Percentiles rank a stretch among this genome's conserved stretches.
phyloP scores from a whole-genome alignment of 495 filamentous ascomycete genomes.

The Neurospora hispaniola region DNA sequence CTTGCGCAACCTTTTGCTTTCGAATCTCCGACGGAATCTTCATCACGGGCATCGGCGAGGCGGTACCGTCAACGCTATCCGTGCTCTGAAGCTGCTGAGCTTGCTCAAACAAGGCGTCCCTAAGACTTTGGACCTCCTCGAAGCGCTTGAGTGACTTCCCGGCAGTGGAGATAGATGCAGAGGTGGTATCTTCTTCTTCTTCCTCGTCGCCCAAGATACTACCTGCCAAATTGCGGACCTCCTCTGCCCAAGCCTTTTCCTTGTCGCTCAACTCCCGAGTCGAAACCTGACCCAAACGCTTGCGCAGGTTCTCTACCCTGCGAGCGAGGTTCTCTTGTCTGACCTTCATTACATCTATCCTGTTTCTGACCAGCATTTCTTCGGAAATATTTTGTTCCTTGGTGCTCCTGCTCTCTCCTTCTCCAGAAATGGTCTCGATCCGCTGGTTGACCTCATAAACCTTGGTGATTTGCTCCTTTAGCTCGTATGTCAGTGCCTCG shows the following conservation, averaged over 20 bases:
- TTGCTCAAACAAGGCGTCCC: conserved; percentile 42
- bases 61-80: conserved; percentile 14
- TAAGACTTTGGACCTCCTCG: conserved; percentile 35
- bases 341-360: conserved; percentile 48
- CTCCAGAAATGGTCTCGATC: conserved; percentile 53
- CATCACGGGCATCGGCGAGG: conserved; percentile 22
- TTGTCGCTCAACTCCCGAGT: conserved; percentile 62
- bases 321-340: conserved; percentile 48
- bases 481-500: conserved; percentile 58
- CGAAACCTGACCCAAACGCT: conserved; percentile 45
- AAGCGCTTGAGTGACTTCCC: conserved; percentile 37
- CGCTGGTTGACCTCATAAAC: conserved; percentile 54
- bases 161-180: conserved; percentile 10
- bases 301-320: conserved; percentile 53
- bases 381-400: conserved; percentile 30
- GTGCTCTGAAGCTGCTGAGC: conserved; percentile 29
- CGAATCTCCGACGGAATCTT: conserved; percentile 57
- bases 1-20: conserved; percentile 55
- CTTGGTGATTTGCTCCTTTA: conserved; percentile 59
- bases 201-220: conserved; percentile 30
- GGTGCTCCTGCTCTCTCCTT: conserved; percentile 38
- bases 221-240: conserved; percentile 43
- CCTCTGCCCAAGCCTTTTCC: conserved; percentile 56
- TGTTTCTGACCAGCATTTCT: conserved; percentile 45
- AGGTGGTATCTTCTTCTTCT: not conserved